Percentiles rank a stretch among this genome's conserved stretches.
These are phyloP conservation scores for Kwoniella heveanensis DNA, from an alignment of 768 basidiomycete genomes.

Conservation along the genomic window DNA sequence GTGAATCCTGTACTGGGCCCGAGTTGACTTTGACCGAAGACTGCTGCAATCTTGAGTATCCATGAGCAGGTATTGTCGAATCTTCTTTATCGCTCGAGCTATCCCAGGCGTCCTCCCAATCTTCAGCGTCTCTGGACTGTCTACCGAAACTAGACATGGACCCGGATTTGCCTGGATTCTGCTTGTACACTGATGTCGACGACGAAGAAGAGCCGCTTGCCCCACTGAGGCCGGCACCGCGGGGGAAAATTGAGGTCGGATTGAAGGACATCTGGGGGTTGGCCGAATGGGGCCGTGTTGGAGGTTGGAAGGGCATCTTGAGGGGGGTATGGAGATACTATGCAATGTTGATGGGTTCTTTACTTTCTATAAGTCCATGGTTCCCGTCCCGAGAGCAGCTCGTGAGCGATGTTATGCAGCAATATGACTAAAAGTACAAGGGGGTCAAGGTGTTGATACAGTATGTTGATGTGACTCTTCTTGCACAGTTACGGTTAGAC, in stretches of 20 bases:
- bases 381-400: too few relatives aligned
- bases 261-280: conserved; percentile 35
- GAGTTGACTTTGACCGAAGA: background rate
- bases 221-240: background rate
- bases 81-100: conserved; percentile 51
- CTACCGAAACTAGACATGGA: conserved; percentile 18
- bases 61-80: background rate
- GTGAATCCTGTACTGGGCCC: background rate
- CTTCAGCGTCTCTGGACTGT: conserved; percentile 10
- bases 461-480: too few relatives aligned
- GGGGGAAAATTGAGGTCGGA: conserved; percentile 35
- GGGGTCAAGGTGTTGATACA: too few relatives aligned
- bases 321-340: background rate
- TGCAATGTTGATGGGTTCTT: too few relatives aligned
- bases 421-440: too few relatives aligned
- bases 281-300: conserved; percentile 49
- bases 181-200: conserved; percentile 16
- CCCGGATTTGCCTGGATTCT: conserved; percentile 5
- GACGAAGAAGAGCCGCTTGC: conserved; percentile 13
- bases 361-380: background rate
- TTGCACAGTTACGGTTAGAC: too few relatives aligned
- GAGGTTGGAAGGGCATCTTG: conserved; percentile 50
- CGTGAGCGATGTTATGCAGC: background rate
- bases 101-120: conserved; percentile 56
- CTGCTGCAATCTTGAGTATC: background rate